phyloP scores from a whole-genome alignment of 2,329 filamentous ascomycete genomes.

The Aspergillus caelatus region DNA sequence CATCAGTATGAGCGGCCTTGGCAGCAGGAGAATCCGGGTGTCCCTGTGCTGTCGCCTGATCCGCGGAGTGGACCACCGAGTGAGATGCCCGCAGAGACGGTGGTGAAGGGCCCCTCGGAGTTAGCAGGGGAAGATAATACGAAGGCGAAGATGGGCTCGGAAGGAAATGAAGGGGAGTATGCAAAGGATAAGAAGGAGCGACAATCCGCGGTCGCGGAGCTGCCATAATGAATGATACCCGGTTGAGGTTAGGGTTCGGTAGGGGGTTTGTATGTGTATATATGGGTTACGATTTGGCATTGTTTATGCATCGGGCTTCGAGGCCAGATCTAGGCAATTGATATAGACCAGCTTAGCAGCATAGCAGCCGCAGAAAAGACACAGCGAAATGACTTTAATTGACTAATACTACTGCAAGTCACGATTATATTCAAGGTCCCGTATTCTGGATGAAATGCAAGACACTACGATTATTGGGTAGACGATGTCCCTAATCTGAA shows the following conservation, averaged over 20 bases:
- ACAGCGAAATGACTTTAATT: not conserved
- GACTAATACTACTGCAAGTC: not conserved
- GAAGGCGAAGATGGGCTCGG: not conserved
- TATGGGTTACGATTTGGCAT: not conserved
- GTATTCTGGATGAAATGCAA: too few species aligned
- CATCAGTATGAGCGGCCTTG: not conserved
- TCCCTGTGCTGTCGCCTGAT: not conserved
- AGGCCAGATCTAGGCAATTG: not conserved
- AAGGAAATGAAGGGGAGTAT: not conserved
- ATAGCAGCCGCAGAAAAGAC: not conserved
- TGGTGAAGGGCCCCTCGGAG: not conserved
- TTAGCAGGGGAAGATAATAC: not conserved
- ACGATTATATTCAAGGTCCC: too few species aligned
- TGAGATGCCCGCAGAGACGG: not conserved
- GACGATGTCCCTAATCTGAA: too few species aligned
- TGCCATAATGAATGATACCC: not conserved
- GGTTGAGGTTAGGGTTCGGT: not conserved
- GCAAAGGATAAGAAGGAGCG: not conserved
- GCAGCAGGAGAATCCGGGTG: not conserved
- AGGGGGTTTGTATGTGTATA: not conserved
- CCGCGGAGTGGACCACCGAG: not conserved
- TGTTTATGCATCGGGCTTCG: not conserved
- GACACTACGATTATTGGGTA: too few species aligned
- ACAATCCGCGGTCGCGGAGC: not conserved
- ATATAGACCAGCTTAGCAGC: too few species aligned